Conservation (phyloP, 768 basidiomycete species). For the Suillus discolor region DNA sequence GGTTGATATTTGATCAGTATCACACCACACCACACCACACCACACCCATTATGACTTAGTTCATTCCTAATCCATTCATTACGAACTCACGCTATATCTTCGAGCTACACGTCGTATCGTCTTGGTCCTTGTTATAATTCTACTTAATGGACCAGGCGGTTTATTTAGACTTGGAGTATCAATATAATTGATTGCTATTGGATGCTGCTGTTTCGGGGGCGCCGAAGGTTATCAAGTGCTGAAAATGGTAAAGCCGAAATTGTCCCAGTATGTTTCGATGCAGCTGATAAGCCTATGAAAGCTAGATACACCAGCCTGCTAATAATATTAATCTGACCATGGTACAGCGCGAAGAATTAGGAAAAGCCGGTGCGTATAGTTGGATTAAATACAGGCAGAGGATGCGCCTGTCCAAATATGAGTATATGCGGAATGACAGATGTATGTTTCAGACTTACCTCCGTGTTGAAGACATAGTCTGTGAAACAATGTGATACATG, state of each 20-base stretch:
- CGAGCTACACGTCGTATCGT: background rate
- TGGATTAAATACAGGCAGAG: slow-evolving; percentile 69
- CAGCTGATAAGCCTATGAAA: background rate
- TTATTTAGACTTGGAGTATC: slow-evolving; percentile 14
- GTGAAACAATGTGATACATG: slow-evolving; percentile 1
- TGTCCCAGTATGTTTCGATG: slow-evolving; percentile 1
- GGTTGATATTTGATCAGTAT: slow-evolving; percentile 7
- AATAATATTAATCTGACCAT: background rate
- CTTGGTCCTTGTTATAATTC: slow-evolving; percentile 6
- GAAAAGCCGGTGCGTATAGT: slow-evolving; percentile 50
- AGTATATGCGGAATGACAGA: slow-evolving; percentile 4
- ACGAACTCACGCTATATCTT: slow-evolving; percentile 9
- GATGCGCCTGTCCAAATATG: slow-evolving; percentile 52
- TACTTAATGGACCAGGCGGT: slow-evolving; percentile 18
- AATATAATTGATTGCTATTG: background rate
- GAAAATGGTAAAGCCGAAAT: background rate
- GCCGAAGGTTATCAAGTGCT: background rate
- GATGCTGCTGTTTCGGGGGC: background rate
- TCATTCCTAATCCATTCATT: slow-evolving; percentile 23
- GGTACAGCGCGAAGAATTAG: slow-evolving; percentile 23
- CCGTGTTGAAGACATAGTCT: slow-evolving; percentile 94
- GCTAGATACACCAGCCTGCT: background rate
- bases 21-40: slow-evolving; percentile 7
- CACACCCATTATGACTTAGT: slow-evolving; percentile 15
- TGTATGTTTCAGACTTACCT: slow-evolving; percentile 47